These are phyloP conservation scores for Lactifluus echinatus DNA, from an alignment of 768 basidiomycete genomes.

Conservation along the genomic window DNA sequence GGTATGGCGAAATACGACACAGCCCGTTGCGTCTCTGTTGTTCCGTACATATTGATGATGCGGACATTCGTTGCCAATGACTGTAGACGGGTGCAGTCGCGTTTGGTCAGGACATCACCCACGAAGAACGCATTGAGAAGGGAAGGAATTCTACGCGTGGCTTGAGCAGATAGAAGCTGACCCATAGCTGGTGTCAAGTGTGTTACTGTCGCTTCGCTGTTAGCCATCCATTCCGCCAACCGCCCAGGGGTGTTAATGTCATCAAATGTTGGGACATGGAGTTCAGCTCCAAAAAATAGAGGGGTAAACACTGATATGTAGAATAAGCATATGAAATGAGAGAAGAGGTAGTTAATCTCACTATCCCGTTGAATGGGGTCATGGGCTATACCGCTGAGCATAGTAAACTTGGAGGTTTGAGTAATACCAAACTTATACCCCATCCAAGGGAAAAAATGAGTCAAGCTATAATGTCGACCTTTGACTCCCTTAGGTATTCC, in stretches of 20 bases:
- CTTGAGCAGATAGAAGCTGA: slow-evolving; percentile 88
- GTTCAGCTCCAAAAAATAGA: slow-evolving; percentile 89
- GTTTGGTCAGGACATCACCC: slow-evolving; percentile 97
- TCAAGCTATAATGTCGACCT: slow-evolving; percentile 90
- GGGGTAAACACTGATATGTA: slow-evolving; percentile 82
- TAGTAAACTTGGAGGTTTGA: slow-evolving; percentile 80
- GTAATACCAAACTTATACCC: slow-evolving; percentile 71
- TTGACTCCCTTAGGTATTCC: slow-evolving; percentile 98
- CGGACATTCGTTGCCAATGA: slow-evolving; percentile 84
- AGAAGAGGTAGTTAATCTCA: slow-evolving; percentile 37
- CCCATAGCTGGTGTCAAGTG: slow-evolving; percentile 99
- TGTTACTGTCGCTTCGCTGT: slow-evolving; percentile 84
- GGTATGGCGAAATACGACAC: slow-evolving; percentile 96
- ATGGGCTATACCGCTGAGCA: slow-evolving; percentile 98
- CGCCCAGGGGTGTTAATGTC: slow-evolving; percentile 96
- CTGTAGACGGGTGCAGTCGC: slow-evolving; percentile 92
- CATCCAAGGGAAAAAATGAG: slow-evolving; percentile 99
- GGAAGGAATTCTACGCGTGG: slow-evolving; percentile 72
- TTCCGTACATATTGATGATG: slow-evolving; percentile 99
- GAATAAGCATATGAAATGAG: slow-evolving; percentile 3
- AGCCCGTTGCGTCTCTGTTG: slow-evolving; percentile 97
- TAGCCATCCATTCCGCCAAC: slow-evolving; percentile 97
- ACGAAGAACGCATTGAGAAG: slow-evolving; percentile 94
- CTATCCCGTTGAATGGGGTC: slow-evolving; percentile 99
- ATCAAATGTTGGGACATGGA: slow-evolving; percentile 93